These are phyloP conservation scores for Physcomitrellopsis africana DNA, from an alignment of 225 moss, liverwort and hornwort species.

Conservation along the genomic window DNA sequence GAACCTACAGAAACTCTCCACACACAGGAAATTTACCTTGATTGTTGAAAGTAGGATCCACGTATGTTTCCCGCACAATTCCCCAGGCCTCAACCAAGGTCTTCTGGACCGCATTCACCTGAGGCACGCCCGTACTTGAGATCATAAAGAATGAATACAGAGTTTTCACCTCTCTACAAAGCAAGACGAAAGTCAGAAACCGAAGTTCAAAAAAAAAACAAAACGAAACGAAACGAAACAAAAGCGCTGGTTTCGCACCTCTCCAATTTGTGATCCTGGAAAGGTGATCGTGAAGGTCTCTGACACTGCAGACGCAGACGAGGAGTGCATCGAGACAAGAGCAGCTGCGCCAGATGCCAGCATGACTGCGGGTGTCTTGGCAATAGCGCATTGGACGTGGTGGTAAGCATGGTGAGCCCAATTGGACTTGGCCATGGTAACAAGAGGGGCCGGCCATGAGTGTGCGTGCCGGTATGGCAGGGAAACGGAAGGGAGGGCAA, in stretches of 20 bases:
- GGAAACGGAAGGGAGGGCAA: constrained; percentile 13
- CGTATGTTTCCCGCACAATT: constrained; percentile 92
- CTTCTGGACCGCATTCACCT: constrained; percentile 76
- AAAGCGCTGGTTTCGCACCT: constrained; percentile 42
- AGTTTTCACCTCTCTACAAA: background rate
- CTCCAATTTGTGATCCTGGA: constrained; percentile 74
- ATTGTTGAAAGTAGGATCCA: constrained; percentile 91
- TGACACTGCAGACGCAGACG: constrained; percentile 66
- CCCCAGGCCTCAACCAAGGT: constrained; percentile 98
- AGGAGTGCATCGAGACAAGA: constrained; percentile 55
- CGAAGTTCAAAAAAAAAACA: background rate
- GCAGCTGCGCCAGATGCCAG: constrained; percentile 67
- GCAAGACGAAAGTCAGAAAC: background rate
- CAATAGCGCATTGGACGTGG: constrained; percentile 13
- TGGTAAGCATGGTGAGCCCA: constrained; percentile 14
- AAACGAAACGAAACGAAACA: background rate
- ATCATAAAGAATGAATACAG: background rate
- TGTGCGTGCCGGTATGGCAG: constrained; percentile 1
- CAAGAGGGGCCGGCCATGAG: constrained; percentile 34
- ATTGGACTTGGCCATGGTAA: constrained; percentile 37
- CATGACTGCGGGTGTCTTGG: constrained; percentile 26
- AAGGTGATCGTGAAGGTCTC: constrained; percentile 80
- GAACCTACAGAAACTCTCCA: background rate
- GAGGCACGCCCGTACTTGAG: background rate
- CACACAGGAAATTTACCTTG: constrained; percentile 53